These are phyloP conservation scores for Cercophora newfieldiana DNA, from an alignment of 495 filamentous ascomycete species.

Conservation along the genomic window DNA sequence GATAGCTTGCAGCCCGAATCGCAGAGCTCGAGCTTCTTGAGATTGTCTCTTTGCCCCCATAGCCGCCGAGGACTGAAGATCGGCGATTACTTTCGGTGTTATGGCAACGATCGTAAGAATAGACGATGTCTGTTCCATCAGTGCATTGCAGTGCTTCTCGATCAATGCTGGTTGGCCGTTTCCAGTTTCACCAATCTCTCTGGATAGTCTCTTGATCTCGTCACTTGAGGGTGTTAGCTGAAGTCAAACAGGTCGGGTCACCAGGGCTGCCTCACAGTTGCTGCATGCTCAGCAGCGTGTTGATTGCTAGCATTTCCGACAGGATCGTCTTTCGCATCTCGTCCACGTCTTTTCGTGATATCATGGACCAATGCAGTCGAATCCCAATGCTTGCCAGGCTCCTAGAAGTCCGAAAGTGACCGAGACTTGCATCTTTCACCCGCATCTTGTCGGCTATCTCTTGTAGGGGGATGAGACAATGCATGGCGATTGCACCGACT, in stretches of 20 bases:
- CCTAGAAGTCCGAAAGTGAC: conserved; percentile 13
- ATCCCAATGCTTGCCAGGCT: conserved; percentile 15
- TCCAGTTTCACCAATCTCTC: not conserved
- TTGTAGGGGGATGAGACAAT: conserved; percentile 14
- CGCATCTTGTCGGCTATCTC: conserved; percentile 18
- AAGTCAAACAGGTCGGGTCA: not conserved
- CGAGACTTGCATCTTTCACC: conserved; percentile 17
- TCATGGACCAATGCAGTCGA: conserved; percentile 25
- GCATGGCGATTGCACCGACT: conserved; percentile 13
- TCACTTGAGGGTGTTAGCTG: not conserved
- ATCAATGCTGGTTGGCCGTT: not conserved
- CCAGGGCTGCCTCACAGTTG: conserved; percentile 13
- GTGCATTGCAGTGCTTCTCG: conserved; percentile 1
- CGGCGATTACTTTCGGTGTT: not conserved
- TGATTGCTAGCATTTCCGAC: conserved; percentile 22
- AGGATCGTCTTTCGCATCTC: conserved; percentile 16
- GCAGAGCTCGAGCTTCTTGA: not conserved
- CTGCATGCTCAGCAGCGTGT: conserved; percentile 18
- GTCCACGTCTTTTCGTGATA: conserved; percentile 21
- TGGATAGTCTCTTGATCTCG: conserved; percentile 12
- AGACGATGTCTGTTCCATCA: not conserved
- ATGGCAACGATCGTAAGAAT: conserved; percentile 3
- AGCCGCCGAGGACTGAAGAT: not conserved
- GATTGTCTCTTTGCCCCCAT: not conserved
- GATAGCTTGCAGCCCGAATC: not conserved